phyloP scores from a whole-genome alignment of 2,329 filamentous ascomycete genomes.

The Botryotinia calthae region DNA sequence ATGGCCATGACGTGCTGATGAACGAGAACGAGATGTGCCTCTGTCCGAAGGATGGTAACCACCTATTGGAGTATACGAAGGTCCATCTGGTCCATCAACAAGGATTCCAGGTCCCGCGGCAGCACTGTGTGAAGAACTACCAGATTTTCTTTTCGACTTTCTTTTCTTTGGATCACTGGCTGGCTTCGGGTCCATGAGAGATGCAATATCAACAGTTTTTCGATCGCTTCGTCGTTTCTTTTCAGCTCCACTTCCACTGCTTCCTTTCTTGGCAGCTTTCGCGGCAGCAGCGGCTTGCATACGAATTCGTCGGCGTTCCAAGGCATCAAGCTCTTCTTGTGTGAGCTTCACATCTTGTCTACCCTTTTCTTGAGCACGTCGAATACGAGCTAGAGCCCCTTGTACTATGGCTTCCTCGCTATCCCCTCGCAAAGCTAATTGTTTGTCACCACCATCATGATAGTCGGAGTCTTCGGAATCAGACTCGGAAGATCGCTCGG shows the following conservation, averaged over 20 bases:
- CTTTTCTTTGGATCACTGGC: conserved; percentile 30
- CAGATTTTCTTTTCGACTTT: conserved; percentile 36
- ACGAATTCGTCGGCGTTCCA: conserved; percentile 66
- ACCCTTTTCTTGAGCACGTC: conserved; percentile 71
- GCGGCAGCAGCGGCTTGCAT: conserved; percentile 40
- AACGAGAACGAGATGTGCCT: conserved; percentile 39
- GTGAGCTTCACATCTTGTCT: conserved; percentile 77
- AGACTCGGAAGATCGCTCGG: conserved; percentile 41
- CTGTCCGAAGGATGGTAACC: conserved; percentile 40
- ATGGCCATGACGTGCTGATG: conserved; percentile 27
- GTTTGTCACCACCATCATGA: conserved; percentile 51
- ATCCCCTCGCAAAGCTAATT: conserved; percentile 54
- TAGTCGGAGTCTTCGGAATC: conserved; percentile 46
- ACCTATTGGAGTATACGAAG: conserved; percentile 46
- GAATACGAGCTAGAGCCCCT: conserved; percentile 75
- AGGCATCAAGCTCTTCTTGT: conserved; percentile 74
- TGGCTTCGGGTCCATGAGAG: conserved; percentile 27
- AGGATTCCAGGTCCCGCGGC: conserved; percentile 45
- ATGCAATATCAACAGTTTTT: conserved; percentile 31
- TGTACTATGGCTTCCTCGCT: conserved; percentile 75
- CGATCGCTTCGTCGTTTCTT: conserved; percentile 32
- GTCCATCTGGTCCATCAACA: conserved; percentile 48
- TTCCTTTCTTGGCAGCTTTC: conserved; percentile 29
- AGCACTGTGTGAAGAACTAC: conserved; percentile 32
- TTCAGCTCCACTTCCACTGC: conserved; percentile 33